Evolutionary conservation across 306 rosid genomes (phyloP).

Genomic region (Malus orientalis): DNA sequence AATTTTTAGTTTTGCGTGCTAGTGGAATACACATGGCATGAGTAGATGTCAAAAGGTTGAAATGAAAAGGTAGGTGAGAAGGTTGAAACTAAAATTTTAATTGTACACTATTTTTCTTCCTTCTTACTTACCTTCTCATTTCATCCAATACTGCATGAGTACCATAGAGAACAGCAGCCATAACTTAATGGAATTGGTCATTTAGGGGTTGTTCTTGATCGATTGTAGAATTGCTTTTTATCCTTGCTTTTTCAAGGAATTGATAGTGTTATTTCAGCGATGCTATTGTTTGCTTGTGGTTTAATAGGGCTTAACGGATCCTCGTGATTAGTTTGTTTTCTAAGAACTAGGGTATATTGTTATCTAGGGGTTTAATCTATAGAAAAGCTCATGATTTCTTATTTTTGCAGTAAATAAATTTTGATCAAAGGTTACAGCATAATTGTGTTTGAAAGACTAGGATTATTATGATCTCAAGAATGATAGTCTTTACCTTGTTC

Average conservation of each 20-base stretch:
- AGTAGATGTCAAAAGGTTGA: no score
- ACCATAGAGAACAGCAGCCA: not conserved
- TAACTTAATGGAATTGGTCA: not conserved
- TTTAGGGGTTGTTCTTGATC: not conserved
- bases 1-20: no score
- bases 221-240: not conserved
- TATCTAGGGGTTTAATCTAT: not conserved
- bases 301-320: not conserved
- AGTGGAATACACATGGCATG: no score
- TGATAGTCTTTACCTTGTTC: not conserved
- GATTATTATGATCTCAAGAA: not conserved
- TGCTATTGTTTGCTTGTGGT: not conserved
- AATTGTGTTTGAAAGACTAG: not conserved
- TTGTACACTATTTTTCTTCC: no score
- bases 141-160: not conserved
- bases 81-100: no score
- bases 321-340: not conserved
- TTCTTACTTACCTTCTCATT: no score
- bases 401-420: not conserved
- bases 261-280: not conserved
- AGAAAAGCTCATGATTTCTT: not conserved
- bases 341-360: not conserved
- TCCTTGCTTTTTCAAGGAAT: not conserved
- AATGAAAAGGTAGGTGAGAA: no score
- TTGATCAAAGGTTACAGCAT: not conserved